Base-by-base conservation (phyloP, 2,329 filamentous ascomycete species). In the Ceratocystis eucalypticola region DNA sequence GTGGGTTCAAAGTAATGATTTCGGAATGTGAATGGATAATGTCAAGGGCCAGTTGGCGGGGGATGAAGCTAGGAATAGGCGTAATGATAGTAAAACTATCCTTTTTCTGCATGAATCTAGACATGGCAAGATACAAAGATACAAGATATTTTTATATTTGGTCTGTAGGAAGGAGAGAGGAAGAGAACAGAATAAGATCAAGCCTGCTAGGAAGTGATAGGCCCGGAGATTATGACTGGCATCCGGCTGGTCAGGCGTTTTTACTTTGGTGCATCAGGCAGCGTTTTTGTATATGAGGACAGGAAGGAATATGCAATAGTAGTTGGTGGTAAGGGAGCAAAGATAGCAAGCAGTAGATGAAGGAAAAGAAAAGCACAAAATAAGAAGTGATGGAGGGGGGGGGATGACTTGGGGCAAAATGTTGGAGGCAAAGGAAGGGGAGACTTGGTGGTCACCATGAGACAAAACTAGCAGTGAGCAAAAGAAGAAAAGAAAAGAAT, bases 21-120 rank as follows among this genome's bases (percentile, higher is more conserved):
- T 89, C 86, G 73, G 82, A 80, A 74, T 88, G 86, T 69, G 82
- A 83, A 73, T 88, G 86, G 67, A 89, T 82, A 73, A 89, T 87
- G 73, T 88, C 86, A 75, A 89, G 80, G 70, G 86, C 86, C 65
- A 89, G 80, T 73, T 88, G 85, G 69, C 86, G 85, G 20, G 86
- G 86, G 69, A 89, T 87, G 74, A 85, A 86, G 72, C 80, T 78
- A 41, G 86, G 86, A 63, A 89, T 87, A 59, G 86, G 84, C 67
- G 86, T 89, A 72, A 88, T 82, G 70, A 87, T 82, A 30, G 85
- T 88, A 74, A 87, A 86, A 30, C 80, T 78, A 69, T 84, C 82
- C 73, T 86, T 88, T 74, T 84, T 88, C 70, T 80, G 79, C 69
- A 85, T 74, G 37, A 68, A 25, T 25, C 62, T 65, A 5, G 66